phyloP scores from a whole-genome alignment of 176 grass and related monocot genomes.

The Avena sativa region DNA sequence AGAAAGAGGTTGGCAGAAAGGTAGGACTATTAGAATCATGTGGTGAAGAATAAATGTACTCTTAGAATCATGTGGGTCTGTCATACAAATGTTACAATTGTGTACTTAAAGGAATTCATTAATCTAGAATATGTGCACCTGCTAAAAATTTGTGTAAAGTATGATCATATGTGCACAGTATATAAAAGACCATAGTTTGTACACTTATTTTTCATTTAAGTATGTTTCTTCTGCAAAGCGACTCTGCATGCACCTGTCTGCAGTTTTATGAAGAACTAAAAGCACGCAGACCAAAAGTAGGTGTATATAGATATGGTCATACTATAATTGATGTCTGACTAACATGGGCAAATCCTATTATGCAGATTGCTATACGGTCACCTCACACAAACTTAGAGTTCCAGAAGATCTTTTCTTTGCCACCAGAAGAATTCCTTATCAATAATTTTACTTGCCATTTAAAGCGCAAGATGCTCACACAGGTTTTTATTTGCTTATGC shows the following conservation, averaged over 20 bases:
- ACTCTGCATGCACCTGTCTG: background rate
- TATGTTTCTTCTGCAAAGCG: background rate
- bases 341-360: background rate
- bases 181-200: background rate
- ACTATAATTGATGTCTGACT: background rate
- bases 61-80: background rate
- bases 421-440: conserved; percentile 97
- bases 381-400: conserved; percentile 88
- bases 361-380: conserved; percentile 92
- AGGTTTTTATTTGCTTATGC: conserved; percentile 49
- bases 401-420: conserved; percentile 90
- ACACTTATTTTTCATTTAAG: background rate
- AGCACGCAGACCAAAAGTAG: background rate
- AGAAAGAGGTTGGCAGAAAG: conserved; percentile 97
- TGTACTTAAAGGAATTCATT: background rate
- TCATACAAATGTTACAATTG: background rate
- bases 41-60: background rate
- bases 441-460: conserved; percentile 98
- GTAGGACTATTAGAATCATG: conserved; percentile 32
- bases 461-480: conserved; percentile 93
- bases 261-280: background rate
- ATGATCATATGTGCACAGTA: background rate
- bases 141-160: background rate
- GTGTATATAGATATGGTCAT: too few relatives aligned
- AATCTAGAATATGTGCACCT: background rate